Percentiles rank a stretch among this genome's conserved stretches.
Evolutionary conservation across 2,329 filamentous ascomycete species (phyloP).

Genomic region (Cladosporium sphaerospermum): DNA sequence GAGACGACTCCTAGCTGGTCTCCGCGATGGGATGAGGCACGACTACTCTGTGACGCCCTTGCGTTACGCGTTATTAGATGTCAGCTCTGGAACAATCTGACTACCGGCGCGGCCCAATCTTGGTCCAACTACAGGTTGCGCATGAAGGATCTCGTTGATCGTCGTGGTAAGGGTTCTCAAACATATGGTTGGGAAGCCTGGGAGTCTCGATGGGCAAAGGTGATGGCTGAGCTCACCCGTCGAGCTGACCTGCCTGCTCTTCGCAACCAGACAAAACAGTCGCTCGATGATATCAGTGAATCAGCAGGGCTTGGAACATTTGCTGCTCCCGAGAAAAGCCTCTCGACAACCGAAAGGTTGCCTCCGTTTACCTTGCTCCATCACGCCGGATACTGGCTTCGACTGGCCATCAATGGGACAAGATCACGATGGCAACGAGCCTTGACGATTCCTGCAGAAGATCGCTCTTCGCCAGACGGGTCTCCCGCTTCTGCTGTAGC

Average conservation of each 20-base stretch:
- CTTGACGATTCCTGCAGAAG: constrained; percentile 53
- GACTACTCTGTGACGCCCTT: constrained; percentile 75
- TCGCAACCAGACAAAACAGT: constrained; percentile 14
- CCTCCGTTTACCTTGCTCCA: constrained; percentile 55
- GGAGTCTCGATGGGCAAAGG: constrained; percentile 67
- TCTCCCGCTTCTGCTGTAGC: constrained; percentile 51
- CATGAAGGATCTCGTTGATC: constrained; percentile 70
- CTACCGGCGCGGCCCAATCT: constrained; percentile 69
- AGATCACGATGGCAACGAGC: constrained; percentile 46
- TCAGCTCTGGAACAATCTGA: constrained; percentile 70
- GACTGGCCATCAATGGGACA: constrained; percentile 48
- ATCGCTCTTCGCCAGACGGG: constrained; percentile 49
- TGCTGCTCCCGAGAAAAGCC: constrained; percentile 46
- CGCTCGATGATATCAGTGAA: constrained; percentile 12
- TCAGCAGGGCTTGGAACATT: constrained; percentile 28
- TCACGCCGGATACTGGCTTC: constrained; percentile 58
- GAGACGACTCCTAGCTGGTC: constrained; percentile 88
- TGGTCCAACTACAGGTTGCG: constrained; percentile 74
- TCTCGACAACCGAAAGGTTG: constrained; percentile 44
- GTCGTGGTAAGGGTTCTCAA: constrained; percentile 73
- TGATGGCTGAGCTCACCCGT: constrained; percentile 55
- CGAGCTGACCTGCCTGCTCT: constrained; percentile 46
- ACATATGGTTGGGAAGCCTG: constrained; percentile 94
- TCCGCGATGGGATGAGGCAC: constrained; percentile 84
- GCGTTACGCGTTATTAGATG: constrained; percentile 77